A percentile compares a stretch with the other conserved stretches of the same genome.
Evolutionary conservation across 2,329 filamentous ascomycete genomes (phyloP).

Genomic region (Apiospora kogelbergensis): DNA sequence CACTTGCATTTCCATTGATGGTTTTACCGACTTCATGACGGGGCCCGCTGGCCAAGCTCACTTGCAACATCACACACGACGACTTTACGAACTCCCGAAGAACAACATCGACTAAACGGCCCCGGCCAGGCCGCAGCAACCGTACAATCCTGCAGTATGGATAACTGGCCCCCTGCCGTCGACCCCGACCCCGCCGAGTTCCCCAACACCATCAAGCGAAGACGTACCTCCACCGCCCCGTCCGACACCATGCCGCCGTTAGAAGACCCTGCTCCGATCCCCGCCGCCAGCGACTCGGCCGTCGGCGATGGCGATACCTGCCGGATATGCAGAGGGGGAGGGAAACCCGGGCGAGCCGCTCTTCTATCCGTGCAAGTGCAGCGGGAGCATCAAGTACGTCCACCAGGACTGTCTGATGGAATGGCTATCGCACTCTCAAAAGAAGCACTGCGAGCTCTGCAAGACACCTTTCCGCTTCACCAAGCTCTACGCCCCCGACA

Average conservation of each 20-base stretch:
- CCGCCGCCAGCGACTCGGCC: constrained; percentile 23
- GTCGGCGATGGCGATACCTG: constrained; percentile 73
- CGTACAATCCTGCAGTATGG: constrained; percentile 10
- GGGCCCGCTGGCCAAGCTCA: constrained; percentile 6
- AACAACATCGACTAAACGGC: background rate
- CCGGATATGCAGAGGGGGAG: constrained; percentile 93
- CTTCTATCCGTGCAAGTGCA: constrained; percentile 98
- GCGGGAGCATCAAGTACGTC: constrained; percentile 96
- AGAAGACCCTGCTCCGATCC: background rate
- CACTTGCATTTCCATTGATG: background rate
- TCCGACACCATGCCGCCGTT: constrained; percentile 17
- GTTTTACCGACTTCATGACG: constrained; percentile 1
- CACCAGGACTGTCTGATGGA: constrained; percentile 98
- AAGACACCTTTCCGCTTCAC: constrained; percentile 98
- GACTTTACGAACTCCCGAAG: background rate
- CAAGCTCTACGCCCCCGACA: constrained; percentile 91
- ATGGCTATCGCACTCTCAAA: constrained; percentile 97
- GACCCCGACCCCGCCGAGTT: constrained; percentile 18
- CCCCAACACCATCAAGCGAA: constrained; percentile 19
- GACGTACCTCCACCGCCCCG: constrained; percentile 17
- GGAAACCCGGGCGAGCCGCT: constrained; percentile 79
- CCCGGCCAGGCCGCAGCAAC: background rate
- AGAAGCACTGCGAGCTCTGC: constrained; percentile 99
- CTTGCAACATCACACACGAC: background rate
- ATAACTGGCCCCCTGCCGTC: constrained; percentile 11